phyloP scores from a whole-genome alignment of 108 stramenopile species.

The Epipyxis sp. region DNA sequence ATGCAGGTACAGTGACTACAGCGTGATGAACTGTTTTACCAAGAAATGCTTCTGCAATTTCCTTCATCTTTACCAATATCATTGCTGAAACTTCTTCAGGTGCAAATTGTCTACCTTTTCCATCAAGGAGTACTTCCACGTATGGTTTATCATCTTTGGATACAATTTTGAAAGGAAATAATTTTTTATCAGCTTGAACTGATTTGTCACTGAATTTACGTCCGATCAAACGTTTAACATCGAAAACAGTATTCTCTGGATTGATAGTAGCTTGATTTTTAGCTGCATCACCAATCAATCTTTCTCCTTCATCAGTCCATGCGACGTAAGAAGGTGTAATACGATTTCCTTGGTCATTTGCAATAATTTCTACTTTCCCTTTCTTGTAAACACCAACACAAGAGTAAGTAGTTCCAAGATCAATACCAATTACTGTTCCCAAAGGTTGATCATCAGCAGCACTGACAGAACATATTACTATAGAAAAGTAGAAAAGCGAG shows the following conservation, averaged over 20 bases:
- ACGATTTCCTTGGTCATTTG: slow-evolving; percentile 95
- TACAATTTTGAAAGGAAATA: slow-evolving; percentile 79
- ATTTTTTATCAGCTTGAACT: slow-evolving; percentile 85
- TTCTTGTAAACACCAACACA: slow-evolving; percentile 73
- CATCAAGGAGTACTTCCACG: slow-evolving; percentile 67
- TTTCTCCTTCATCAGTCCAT: slow-evolving; percentile 85
- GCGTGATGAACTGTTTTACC: slow-evolving; percentile 76
- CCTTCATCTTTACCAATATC: slow-evolving; percentile 86
- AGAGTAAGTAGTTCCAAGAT: slow-evolving; percentile 77
- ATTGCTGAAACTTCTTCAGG: slow-evolving; percentile 95
- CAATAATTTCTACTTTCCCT: slow-evolving; percentile 70
- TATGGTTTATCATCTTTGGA: slow-evolving; percentile 64
- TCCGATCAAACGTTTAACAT: slow-evolving; percentile 97
- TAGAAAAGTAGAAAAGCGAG: background rate
- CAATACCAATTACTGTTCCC: slow-evolving; percentile 65
- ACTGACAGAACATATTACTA: background rate
- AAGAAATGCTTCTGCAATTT: slow-evolving; percentile 84
- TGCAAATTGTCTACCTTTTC: slow-evolving; percentile 65
- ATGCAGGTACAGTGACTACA: slow-evolving; percentile 92
- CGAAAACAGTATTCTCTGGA: slow-evolving; percentile 89
- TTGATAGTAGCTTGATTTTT: slow-evolving; percentile 94
- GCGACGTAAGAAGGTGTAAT: slow-evolving; percentile 98
- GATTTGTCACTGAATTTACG: slow-evolving; percentile 73
- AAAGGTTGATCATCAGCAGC: slow-evolving; percentile 17
- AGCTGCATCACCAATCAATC: slow-evolving; percentile 91